phyloP scores from a whole-genome alignment of 176 grass and related monocot species.

The Ensete ventricosum region DNA sequence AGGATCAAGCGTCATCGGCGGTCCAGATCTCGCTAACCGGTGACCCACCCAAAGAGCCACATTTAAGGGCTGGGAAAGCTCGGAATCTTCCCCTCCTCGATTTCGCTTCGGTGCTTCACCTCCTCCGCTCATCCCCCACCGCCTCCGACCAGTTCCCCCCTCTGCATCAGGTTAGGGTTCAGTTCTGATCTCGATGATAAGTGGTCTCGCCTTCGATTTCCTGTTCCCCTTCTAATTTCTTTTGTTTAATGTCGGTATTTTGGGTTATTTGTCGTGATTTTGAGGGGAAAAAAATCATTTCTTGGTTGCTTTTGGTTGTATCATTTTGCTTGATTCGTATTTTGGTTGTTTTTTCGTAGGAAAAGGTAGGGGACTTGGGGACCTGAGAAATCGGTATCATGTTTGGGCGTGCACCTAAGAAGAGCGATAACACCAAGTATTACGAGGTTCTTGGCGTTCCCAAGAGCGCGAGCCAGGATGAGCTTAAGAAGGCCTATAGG shows the following conservation, averaged over 20 bases:
- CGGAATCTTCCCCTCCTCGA: neutral
- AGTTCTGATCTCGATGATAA: neutral
- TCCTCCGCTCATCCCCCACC: neutral
- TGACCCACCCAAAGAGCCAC: too few relatives aligned
- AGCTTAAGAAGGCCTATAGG: slow-evolving; percentile 82
- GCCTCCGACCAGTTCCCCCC: neutral
- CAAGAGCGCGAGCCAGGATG: slow-evolving; percentile 65
- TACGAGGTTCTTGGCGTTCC: slow-evolving; percentile 88
- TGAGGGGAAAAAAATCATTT: neutral
- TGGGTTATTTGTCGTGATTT: neutral
- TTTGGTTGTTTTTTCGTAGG: neutral
- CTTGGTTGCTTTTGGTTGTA: neutral
- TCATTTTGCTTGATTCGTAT: neutral
- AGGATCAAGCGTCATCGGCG: too few relatives aligned
- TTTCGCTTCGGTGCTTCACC: neutral
- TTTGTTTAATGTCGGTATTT: neutral
- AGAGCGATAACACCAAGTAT: slow-evolving; percentile 79
- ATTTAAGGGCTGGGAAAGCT: too few relatives aligned
- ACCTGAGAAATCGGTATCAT: slow-evolving; percentile 28
- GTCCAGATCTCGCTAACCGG: too few relatives aligned
- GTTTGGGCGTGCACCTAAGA: slow-evolving; percentile 87
- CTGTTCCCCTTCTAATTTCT: neutral
- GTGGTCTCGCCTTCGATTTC: neutral
- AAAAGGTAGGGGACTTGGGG: neutral
- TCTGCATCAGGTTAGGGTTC: neutral